A percentile compares a stretch with the other conserved stretches of the same genome.
Conservation (phyloP, 1,284 basidiomycete species). For the Ceratobasidium sp. region DNA sequence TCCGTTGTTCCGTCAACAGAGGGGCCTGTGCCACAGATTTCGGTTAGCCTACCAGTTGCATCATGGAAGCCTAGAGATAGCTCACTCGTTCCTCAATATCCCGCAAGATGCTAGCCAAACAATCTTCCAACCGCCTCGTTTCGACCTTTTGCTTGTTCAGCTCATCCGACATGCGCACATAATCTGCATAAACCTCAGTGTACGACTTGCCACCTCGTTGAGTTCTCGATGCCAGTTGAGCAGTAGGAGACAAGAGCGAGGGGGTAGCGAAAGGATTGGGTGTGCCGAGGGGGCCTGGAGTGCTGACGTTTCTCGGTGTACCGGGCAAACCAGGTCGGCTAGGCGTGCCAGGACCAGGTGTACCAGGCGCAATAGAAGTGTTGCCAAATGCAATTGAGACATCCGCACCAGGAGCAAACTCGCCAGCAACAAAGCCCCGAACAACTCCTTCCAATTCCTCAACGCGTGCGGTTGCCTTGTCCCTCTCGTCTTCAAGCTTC, state of each 20-base stretch:
- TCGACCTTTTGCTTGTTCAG: conserved; percentile 78
- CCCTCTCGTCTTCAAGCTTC: conserved; percentile 68
- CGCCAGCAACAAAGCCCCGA: conserved; percentile 30
- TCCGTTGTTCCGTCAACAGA: conserved; percentile 82
- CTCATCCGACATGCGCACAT: conserved; percentile 84
- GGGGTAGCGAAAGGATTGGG: conserved; percentile 33
- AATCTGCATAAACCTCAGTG: conserved; percentile 90
- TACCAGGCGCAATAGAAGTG: conserved; percentile 1
- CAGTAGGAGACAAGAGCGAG: conserved; percentile 78
- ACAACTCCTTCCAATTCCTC: conserved; percentile 48
- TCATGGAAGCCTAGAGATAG: conserved; percentile 37
- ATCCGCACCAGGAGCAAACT: conserved; percentile 31
- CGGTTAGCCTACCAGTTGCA: background rate
- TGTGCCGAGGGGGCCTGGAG: conserved; percentile 2
- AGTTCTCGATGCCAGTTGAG: conserved; percentile 79
- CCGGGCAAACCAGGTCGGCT: conserved; percentile 41
- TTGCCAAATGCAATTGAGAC: conserved; percentile 25
- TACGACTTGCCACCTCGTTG: conserved; percentile 84
- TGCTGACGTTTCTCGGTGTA: conserved; percentile 17
- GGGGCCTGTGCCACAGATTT: conserved; percentile 69
- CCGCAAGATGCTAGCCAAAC: conserved; percentile 72
- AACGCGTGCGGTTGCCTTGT: conserved; percentile 54
- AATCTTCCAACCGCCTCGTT: conserved; percentile 80
- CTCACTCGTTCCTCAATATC: conserved; percentile 89
- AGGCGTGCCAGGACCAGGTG: conserved; percentile 43